phyloP scores from a whole-genome alignment of 2,329 filamentous ascomycete genomes.

The Cytospora mali region DNA sequence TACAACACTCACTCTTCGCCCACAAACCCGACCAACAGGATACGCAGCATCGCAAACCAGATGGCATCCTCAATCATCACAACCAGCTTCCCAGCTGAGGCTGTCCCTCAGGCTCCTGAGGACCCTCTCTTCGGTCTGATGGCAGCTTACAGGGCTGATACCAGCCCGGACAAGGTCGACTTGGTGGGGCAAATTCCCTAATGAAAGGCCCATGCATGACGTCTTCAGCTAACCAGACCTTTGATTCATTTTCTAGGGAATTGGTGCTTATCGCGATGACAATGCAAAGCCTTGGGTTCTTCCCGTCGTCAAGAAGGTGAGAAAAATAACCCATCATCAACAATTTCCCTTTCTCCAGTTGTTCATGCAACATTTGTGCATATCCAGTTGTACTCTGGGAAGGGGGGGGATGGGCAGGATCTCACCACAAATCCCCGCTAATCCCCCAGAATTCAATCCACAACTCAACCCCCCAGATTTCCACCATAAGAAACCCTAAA shows the following conservation, averaged over 20 bases:
- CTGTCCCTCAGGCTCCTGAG: conserved; percentile 87
- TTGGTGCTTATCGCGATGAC: conserved; percentile 94
- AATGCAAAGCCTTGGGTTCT: conserved; percentile 97
- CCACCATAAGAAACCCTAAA: not conserved
- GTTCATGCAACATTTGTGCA: conserved; percentile 3
- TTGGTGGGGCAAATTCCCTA: conserved; percentile 59
- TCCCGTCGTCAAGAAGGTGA: conserved; percentile 93
- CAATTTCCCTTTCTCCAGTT: not conserved
- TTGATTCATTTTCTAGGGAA: conserved; percentile 49
- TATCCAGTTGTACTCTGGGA: conserved; percentile 18
- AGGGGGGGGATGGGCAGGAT: too few species aligned
- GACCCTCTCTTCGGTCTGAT: conserved; percentile 94
- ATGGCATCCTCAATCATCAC: conserved; percentile 62
- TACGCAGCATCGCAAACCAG: conserved; percentile 68
- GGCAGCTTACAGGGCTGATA: conserved; percentile 82
- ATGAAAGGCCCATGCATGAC: not conserved
- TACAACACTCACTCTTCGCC: conserved; percentile 41
- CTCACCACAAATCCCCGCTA: conserved; percentile 8
- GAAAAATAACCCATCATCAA: conserved; percentile 29
- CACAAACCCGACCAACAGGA: conserved; percentile 52
- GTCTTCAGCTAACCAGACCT: conserved; percentile 16
- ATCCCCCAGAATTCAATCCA: conserved; percentile 26
- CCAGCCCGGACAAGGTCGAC: conserved; percentile 81
- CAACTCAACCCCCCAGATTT: conserved; percentile 11
- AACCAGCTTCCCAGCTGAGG: conserved; percentile 74